phyloP scores from a whole-genome alignment of 2,329 filamentous ascomycete genomes.

The Pseudocercospora musae region DNA sequence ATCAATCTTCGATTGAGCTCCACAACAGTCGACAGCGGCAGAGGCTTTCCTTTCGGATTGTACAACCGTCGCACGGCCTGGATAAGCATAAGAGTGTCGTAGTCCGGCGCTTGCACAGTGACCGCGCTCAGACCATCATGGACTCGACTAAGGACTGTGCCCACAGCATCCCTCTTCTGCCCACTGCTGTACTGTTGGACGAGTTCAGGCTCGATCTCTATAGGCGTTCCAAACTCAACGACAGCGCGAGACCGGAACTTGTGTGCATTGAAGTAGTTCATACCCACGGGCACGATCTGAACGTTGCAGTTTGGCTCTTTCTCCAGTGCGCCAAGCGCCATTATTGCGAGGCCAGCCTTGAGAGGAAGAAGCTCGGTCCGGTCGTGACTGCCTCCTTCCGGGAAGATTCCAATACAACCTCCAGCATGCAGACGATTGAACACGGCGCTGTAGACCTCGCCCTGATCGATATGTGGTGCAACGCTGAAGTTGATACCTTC shows the following conservation, averaged over 20 bases:
- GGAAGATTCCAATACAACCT: constrained; percentile 94
- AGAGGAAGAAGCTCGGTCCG: constrained; percentile 85
- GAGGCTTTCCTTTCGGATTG: constrained; percentile 88
- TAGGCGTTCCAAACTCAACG: constrained; percentile 86
- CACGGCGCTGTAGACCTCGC: constrained; percentile 87
- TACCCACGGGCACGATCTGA: constrained; percentile 93
- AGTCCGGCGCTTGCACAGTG: constrained; percentile 88
- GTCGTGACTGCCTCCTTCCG: constrained; percentile 94
- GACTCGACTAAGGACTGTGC: constrained; percentile 77
- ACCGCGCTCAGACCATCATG: constrained; percentile 82
- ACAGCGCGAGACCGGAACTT: constrained; percentile 96
- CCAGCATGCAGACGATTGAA: constrained; percentile 77
- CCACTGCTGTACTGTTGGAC: constrained; percentile 82
- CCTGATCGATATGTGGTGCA: constrained; percentile 91
- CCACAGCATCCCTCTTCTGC: constrained; percentile 81
- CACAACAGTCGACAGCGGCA: constrained; percentile 86
- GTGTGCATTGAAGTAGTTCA: constrained; percentile 99
- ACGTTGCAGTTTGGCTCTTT: constrained; percentile 82
- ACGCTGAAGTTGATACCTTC: constrained; percentile 79
- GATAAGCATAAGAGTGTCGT: constrained; percentile 94
- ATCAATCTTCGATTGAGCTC: constrained; percentile 90
- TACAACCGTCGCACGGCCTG: constrained; percentile 92
- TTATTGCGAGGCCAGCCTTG: constrained; percentile 95
- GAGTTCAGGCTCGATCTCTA: constrained; percentile 77
- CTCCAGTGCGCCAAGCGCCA: constrained; percentile 87